Evolutionary conservation across 495 filamentous ascomycete genomes (phyloP).

Genomic region (Aspergillus asperescens): DNA sequence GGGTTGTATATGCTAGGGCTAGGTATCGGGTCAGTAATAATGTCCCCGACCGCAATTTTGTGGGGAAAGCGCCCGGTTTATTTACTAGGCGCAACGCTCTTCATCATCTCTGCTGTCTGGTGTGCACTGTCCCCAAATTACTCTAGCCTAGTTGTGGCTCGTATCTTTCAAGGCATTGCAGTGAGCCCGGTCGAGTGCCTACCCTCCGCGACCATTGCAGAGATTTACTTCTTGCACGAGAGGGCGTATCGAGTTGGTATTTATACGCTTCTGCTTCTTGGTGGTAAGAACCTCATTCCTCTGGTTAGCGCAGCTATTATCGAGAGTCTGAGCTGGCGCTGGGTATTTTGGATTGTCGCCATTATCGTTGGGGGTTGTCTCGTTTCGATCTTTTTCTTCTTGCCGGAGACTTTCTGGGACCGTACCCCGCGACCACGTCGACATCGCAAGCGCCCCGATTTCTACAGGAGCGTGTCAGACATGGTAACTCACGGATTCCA

Average conservation of each 20-base stretch:
- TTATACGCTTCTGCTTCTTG: conserved; percentile 83
- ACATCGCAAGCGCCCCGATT: conserved; percentile 29
- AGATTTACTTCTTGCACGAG: conserved; percentile 96
- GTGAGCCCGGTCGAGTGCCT: conserved; percentile 92
- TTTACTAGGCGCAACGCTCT: conserved; percentile 68
- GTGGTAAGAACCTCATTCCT: conserved; percentile 90
- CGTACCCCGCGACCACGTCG: conserved; percentile 64
- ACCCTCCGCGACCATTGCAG: conserved; percentile 89
- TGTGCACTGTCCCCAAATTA: conserved; percentile 80
- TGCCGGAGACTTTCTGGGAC: conserved; percentile 97
- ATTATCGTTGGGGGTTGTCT: conserved; percentile 75
- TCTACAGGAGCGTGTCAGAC: conserved; percentile 38
- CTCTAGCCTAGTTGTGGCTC: conserved; percentile 69
- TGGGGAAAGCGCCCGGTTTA: conserved; percentile 92
- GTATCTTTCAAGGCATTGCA: conserved; percentile 81
- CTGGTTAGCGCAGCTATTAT: conserved; percentile 86
- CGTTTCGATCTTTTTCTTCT: conserved; percentile 76
- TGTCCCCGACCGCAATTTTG: conserved; percentile 86
- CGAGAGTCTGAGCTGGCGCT: conserved; percentile 72
- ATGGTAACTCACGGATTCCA: conserved; percentile 32
- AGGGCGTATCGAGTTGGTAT: conserved; percentile 92
- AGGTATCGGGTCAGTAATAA: conserved; percentile 75
- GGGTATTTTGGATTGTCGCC: conserved; percentile 91
- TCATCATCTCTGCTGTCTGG: conserved; percentile 76
- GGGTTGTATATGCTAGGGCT: conserved; percentile 95